Base-by-base conservation (phyloP, 1,139 yeast genomes). In the Taphrina pruni region DNA sequence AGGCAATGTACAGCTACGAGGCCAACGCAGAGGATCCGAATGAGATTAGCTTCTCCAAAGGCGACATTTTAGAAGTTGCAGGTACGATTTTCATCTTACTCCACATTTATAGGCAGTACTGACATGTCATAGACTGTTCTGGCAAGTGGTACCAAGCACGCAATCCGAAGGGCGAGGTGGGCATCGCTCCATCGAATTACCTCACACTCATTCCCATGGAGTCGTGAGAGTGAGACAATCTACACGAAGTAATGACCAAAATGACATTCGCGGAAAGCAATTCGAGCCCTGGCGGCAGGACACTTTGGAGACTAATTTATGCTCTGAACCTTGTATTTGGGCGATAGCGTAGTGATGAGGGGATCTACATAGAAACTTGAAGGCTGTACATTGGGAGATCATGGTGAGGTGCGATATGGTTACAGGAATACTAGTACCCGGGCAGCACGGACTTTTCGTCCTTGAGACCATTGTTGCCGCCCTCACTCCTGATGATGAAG, bases 101-200 rank as follows among this genome's bases (percentile, higher is more conserved):
- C 17, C 21, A 36, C 12, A 36, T 7, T 43, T 32, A 7, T 56
- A 8, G 17, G 17, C 38, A 17, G 14, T 55, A 35, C 21, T 32
- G 6, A 45, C 48, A 45, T n/a, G 26, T 6, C 3, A 9, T n/a
- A 58, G 98, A 94, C 76, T 90, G 91, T 71, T 91, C 90, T 73
- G 97, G 98, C 66, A 88, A 95, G 80, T 94, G 99, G 99, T 94
- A 98, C 98, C 97, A 92, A 79, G 98, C 97, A 46, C 86, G 90
- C 77, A 86, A 93, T 76, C 83, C 88, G 21, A 88, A 87, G 75
- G 99, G 99, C 61, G 96, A 92, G 78, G 90, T 91, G 66, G 99
- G 99, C 74, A 94, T 94, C 75, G 93, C 97, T 79, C 99, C 99
- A 66, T 89, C 96, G 73, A 94, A 94, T 78, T 94, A 94, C 76